Base-by-base conservation (phyloP, 441 rosid species). In the Erysimum pusillum region DNA sequence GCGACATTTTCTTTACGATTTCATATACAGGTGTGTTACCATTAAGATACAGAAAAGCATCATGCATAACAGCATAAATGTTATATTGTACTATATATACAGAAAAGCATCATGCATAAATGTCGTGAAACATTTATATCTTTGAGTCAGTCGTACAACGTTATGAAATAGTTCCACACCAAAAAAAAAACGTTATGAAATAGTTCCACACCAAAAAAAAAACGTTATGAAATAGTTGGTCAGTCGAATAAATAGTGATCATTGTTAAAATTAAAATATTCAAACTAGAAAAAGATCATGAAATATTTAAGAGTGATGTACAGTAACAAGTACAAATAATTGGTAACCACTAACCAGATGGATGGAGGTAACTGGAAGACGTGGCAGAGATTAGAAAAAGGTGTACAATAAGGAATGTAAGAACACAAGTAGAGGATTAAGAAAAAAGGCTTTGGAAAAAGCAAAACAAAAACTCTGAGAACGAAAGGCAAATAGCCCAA, bases 361-460 rank as follows among this genome's bases (percentile, higher is more conserved):
- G 41, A 42, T 57, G 52, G 15, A 56, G 15, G 12, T 28, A 67
- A 74, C 52, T 65, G 11, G 38, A 45, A 4, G 49, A 45, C 20
- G 20, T 65, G 78, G 67, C 67, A 66, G 20, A 34, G 42, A 45
- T 22, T 7, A 49, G 13, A 38, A n/a, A n/a, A 46, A 67, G 66
- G 79, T 69, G 69, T 76, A 61, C 57, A 14, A 8, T 42, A 69
- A 52, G 69, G 11, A 76, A 62, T 9, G 22, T 42, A 69, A 32
- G 32, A 25, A 35, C 44, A 53, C 64, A 45, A 13, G 75, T 69
- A 76, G 80, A 69, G 60, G 57, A 76, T 76, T 58, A 69, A 10
- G 3, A 20, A 25, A n/a, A 11, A 7, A 46, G 9, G 51, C 18
- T n/a, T 54, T 44, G 75, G 59, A 2, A 53, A 69, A 42, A 52